phyloP scores from a whole-genome alignment of 306 rosid genomes.

The Astragalus membranaceus region DNA sequence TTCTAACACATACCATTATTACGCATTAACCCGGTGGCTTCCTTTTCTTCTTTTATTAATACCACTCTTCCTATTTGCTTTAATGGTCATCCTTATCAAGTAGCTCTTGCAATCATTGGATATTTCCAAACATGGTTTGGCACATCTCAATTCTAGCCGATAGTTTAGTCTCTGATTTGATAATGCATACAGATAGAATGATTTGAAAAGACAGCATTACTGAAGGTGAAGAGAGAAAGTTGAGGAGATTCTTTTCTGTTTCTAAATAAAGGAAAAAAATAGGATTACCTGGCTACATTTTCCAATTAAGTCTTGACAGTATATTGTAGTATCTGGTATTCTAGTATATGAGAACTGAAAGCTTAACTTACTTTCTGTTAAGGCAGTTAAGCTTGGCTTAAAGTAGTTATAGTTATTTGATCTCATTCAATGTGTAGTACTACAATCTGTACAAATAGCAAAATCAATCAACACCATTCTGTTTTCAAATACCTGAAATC shows the following conservation, averaged over 20 bases:
- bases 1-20: no score
- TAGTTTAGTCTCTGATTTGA: constrained; percentile 14
- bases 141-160: constrained; percentile 7
- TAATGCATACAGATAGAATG: not conserved
- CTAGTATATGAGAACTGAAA: not conserved
- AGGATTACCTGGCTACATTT: not conserved
- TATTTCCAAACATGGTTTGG: not conserved
- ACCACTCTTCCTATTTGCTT: not conserved
- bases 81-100: not conserved
- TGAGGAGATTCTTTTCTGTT: not conserved
- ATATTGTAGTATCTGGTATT: not conserved
- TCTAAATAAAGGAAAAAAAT: not conserved
- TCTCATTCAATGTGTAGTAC: not conserved
- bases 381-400: not conserved
- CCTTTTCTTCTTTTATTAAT: constrained; percentile 3
- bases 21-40: not conserved
- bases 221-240: not conserved
- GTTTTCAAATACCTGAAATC: not conserved
- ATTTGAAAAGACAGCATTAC: not conserved
- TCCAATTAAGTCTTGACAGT: not conserved
- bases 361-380: not conserved
- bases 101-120: not conserved
- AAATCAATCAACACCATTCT: not conserved
- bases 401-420: not conserved
- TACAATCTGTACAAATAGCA: not conserved